These are phyloP conservation scores for Didymella keratinophila DNA, from an alignment of 2,329 filamentous ascomycete genomes.

Conservation along the genomic window DNA sequence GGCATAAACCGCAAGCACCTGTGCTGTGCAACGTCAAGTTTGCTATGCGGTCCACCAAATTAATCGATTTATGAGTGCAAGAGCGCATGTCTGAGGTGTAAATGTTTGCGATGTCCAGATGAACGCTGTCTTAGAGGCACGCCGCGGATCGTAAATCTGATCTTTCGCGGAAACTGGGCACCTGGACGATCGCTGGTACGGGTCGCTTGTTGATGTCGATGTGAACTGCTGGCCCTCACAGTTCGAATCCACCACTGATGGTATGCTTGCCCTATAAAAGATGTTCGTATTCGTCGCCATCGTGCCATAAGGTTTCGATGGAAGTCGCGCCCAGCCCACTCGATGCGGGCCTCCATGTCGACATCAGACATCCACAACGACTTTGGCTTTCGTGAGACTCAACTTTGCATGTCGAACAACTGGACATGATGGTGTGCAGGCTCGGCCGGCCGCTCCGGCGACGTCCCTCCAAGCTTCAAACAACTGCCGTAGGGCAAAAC, in stretches of 20 bases:
- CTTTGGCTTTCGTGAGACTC: background rate
- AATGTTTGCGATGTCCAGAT: background rate
- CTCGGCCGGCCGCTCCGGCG: background rate
- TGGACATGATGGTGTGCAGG: background rate
- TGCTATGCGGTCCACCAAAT: background rate
- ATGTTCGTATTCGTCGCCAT: conserved; percentile 4
- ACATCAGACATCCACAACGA: background rate
- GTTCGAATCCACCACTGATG: background rate
- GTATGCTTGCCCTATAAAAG: background rate
- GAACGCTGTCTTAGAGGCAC: background rate
- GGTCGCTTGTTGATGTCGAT: background rate
- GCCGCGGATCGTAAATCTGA: background rate
- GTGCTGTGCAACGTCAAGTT: background rate
- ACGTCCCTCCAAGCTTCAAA: background rate
- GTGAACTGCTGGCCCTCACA: conserved; percentile 7
- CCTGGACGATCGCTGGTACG: background rate
- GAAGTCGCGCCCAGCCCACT: background rate
- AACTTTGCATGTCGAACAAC: background rate
- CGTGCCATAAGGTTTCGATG: background rate
- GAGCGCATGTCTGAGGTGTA: background rate
- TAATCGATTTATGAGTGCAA: background rate
- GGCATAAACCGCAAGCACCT: conserved; percentile 4
- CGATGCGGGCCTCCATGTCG: background rate
- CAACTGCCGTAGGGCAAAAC: conserved; percentile 7
- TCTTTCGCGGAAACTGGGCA: background rate